phyloP scores from a whole-genome alignment of 306 rosid species.

The Chamaecrista fasciculata region DNA sequence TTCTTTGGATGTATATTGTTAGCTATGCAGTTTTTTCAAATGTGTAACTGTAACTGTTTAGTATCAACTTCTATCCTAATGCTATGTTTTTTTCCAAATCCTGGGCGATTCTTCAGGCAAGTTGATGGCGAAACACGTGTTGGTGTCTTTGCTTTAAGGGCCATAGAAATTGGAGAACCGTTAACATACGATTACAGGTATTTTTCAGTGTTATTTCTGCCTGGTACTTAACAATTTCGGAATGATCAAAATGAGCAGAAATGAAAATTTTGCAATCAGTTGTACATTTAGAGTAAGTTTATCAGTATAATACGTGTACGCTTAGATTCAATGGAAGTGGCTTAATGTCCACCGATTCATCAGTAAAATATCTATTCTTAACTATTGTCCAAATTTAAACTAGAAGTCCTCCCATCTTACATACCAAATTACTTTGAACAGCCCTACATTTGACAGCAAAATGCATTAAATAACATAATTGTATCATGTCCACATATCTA shows the following conservation, averaged over 20 bases:
- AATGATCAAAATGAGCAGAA: background rate
- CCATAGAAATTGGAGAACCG: slow-evolving; percentile 74
- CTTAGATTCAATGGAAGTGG: background rate
- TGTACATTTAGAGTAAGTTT: background rate
- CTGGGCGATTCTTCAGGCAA: slow-evolving; percentile 59
- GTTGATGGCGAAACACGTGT: slow-evolving; percentile 90
- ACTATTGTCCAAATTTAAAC: background rate
- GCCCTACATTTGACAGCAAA: background rate
- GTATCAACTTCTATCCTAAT: background rate
- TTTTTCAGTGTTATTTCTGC: background rate
- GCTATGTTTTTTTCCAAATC: slow-evolving; percentile 19
- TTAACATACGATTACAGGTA: slow-evolving; percentile 94
- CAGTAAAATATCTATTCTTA: background rate
- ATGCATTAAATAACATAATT: background rate
- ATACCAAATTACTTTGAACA: background rate
- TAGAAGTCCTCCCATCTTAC: background rate
- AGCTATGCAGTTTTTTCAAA: background rate
- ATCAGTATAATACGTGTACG: background rate
- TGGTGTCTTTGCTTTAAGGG: slow-evolving; percentile 79
- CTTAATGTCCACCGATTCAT: background rate
- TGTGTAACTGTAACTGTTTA: background rate
- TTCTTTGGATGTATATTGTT: background rate
- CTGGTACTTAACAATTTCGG: background rate
- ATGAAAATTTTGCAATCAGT: background rate
- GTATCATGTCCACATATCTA: background rate